phyloP scores from a whole-genome alignment of 257 asterid species.

The Schizonepeta tenuifolia region DNA sequence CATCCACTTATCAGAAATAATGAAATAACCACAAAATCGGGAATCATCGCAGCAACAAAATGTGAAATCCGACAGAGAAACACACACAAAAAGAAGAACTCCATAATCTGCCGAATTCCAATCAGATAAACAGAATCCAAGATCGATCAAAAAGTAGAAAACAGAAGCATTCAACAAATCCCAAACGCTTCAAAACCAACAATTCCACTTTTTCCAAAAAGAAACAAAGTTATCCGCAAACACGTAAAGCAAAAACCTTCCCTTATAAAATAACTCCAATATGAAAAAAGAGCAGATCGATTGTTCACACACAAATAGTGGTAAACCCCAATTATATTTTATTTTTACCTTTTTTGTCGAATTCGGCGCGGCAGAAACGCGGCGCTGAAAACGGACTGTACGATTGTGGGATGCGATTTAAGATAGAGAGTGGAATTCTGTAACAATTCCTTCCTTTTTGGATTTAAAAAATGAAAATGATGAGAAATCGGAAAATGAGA shows the following conservation, averaged over 20 bases:
- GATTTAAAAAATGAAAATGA: conserved; percentile 10
- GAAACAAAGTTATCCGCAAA: neutral
- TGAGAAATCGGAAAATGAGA: conserved; percentile 31
- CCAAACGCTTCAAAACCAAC: conserved; percentile 23
- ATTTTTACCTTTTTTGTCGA: conserved; percentile 11
- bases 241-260: conserved; percentile 1
- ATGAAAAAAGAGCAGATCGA: conserved; percentile 13
- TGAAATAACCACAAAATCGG: conserved; percentile 9
- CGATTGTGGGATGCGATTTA: neutral
- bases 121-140: conserved; percentile 12
- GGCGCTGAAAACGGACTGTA: conserved; percentile 18
- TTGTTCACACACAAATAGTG: conserved; percentile 9
- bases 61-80: conserved; percentile 7
- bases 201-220: neutral
- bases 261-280: neutral
- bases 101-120: conserved; percentile 25
- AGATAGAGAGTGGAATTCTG: neutral
- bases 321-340: conserved; percentile 9
- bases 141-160: conserved; percentile 20
- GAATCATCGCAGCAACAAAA: conserved; percentile 11
- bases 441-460: neutral
- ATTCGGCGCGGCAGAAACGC: conserved; percentile 29
- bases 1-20: conserved; percentile 10
- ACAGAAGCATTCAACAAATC: neutral
- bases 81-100: conserved; percentile 2